Percentiles rank a stretch among this genome's conserved stretches.
These are phyloP conservation scores for Aspergillus intermedius DNA, from an alignment of 2,329 filamentous ascomycete genomes.

Conservation along the genomic window DNA sequence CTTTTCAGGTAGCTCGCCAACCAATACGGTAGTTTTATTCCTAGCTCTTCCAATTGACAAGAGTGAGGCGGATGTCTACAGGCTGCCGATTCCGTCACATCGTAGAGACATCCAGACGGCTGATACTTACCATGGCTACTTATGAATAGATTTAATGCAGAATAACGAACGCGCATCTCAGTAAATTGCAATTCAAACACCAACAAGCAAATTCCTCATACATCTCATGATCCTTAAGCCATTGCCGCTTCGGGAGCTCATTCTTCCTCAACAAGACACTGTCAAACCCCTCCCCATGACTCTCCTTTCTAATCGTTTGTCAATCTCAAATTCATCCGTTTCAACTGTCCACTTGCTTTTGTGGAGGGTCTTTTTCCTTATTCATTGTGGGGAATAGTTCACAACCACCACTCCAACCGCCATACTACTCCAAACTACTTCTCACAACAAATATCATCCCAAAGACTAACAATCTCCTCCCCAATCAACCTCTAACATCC, in stretches of 20 bases:
- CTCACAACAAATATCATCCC: too few relatives aligned
- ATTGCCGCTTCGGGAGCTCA: background rate
- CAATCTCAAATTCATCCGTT: background rate
- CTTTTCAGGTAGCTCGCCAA: background rate
- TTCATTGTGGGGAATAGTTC: too few relatives aligned
- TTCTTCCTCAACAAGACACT: background rate
- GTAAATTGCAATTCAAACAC: background rate
- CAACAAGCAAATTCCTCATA: background rate
- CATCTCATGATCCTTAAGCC: background rate
- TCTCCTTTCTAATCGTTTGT: background rate
- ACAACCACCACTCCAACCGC: too few relatives aligned
- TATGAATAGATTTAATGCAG: background rate
- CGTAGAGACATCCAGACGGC: background rate
- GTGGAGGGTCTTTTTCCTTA: background rate
- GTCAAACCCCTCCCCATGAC: background rate
- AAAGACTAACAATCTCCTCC: too few relatives aligned
- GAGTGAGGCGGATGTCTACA: background rate
- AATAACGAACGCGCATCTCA: background rate
- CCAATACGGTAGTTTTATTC: background rate
- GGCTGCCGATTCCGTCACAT: background rate
- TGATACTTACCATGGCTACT: background rate
- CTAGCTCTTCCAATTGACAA: background rate
- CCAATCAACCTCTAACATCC: too few relatives aligned
- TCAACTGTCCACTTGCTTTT: background rate
- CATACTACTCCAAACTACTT: too few relatives aligned